Base-by-base conservation (phyloP, 2,329 filamentous ascomycete species). In the Pseudogymnoascus pannorum region DNA sequence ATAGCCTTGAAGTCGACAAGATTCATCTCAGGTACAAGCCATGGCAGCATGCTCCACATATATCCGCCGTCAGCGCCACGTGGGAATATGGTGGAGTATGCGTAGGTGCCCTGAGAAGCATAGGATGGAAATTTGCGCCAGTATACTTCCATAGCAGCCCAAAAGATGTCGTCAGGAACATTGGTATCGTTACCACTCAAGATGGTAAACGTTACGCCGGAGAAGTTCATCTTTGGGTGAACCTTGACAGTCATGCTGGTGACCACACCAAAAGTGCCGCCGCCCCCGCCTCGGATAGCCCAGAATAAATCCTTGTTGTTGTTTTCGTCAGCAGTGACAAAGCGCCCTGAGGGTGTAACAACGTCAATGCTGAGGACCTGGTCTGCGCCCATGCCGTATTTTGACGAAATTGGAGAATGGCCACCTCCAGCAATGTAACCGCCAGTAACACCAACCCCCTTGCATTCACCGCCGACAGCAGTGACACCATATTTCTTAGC, bases 371-470 rank as follows among this genome's bases (percentile, higher is more conserved):
- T 75, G 2, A 87, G 70, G 2, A 83, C 80, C 36, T 87, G 81
- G 65, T 88, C 86, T 0, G 81, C 83, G 1, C 74, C 85, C 26
- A 89, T 73, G 0, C 86, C 86, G 61, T 81, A 80, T 1, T 73
- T 73, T 0, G 81, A 79, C 0, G 75, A 72, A 2, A 87, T 72
- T 1, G 81, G 70, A 0, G 78, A 81, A 69, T 88, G 85, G 0
- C 86, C 86, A 1, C 82, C 85, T 0, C 84, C 84, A 18, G 83
- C 81, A 2, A 79, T 75, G 57, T 83, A 88, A 0, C 85, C 86
- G 35, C 67, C 68, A 16, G 58, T 63, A 26, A 67, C 33, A 18
- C 66, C 66, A 38, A 69, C 68, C 8, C 82, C 84, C 0, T 83
- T 74, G 0, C 81, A 80, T 77, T 79, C 14, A 76, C 77, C 8